A percentile compares a stretch with the other conserved stretches of the same genome.
Evolutionary conservation across 1,139 yeast genomes (phyloP).

Genomic region (Lizanozyma gosingica): DNA sequence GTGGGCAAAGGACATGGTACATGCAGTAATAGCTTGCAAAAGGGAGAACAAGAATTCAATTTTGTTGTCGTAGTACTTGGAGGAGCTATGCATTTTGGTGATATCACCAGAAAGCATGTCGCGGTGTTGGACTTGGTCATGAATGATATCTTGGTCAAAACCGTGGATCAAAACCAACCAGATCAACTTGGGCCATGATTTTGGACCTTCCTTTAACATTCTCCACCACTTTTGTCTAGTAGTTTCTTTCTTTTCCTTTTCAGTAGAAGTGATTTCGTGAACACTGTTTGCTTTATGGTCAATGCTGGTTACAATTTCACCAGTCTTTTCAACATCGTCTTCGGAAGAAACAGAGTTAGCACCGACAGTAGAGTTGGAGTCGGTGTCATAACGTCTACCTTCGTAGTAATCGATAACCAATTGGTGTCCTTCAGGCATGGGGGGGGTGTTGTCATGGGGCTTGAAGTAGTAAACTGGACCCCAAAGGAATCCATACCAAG

Average conservation of each 20-base stretch:
- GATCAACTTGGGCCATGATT: conserved; percentile 43
- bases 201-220: conserved; percentile 36
- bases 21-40: conserved; percentile 66
- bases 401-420: conserved; percentile 56
- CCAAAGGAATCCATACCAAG: conserved; percentile 44
- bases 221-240: conserved; percentile 37
- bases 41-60: conserved; percentile 64
- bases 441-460: conserved; percentile 52
- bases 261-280: conserved; percentile 4
- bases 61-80: conserved; percentile 64
- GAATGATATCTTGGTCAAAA: conserved; percentile 54
- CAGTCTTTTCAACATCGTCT: conserved; percentile 7
- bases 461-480: conserved; percentile 55
- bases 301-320: conserved; percentile 5
- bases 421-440: conserved; percentile 51
- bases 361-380: conserved; percentile 5
- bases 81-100: conserved; percentile 42
- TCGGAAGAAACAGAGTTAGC: conserved; percentile 9
- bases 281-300: conserved; percentile 3
- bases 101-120: conserved; percentile 34
- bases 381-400: conserved; percentile 43
- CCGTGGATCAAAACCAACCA: conserved; percentile 52
- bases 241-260: conserved; percentile 15
- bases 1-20: conserved; percentile 76
- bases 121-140: conserved; percentile 30